Base-by-base conservation (phyloP, 331 rosid species). In the Cydonia oblonga region DNA sequence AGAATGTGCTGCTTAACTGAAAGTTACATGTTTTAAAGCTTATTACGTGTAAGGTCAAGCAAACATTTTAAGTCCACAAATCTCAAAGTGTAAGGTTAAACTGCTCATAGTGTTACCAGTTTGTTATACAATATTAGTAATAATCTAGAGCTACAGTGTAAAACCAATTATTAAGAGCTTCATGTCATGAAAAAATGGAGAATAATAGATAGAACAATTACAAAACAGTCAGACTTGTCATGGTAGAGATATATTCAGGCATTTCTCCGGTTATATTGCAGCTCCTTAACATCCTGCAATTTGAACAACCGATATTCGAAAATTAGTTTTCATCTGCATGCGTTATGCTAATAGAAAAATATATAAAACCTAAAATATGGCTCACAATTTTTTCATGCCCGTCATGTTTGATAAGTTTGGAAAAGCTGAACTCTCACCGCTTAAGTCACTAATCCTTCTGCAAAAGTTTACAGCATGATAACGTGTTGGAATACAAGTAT, bases 251-350 rank as follows among this genome's bases (percentile, higher is more conserved):
- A 56, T 52, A 77, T 52, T 65, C 60, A n/a, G 81, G 76, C 30
- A 77, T 53, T n/a, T 13, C 5, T 64, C 76, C 81, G 4, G n/a
- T 60, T 16, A 77, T 56, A 26, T 70, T 77, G 28, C 81, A 77
- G 46, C 71, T 53, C 51, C 72, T 77, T 60, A 76, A 35, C 25
- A 38, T 70, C 64, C 80, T 76, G 75, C 64, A 42, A 69, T 59
- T 28, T 68, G 6, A 56, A 66, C 52, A 60, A 44, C 5, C 56
- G 24, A 20, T 18, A n/a, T n/a, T n/a, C n/a, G n/a, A n/a, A n/a
- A n/a, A n/a, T n/a, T n/a, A n/a, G n/a, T n/a, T n/a, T n/a, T n/a
- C n/a, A n/a, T n/a, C n/a, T n/a, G n/a, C n/a, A n/a, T n/a, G n/a
- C n/a, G n/a, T n/a, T n/a, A n/a, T n/a, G n/a, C n/a, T n/a, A n/a